Percentiles rank a stretch among this genome's conserved stretches.
phyloP scores from a whole-genome alignment of 768 basidiomycete species.

The Tulasnella sp. region DNA sequence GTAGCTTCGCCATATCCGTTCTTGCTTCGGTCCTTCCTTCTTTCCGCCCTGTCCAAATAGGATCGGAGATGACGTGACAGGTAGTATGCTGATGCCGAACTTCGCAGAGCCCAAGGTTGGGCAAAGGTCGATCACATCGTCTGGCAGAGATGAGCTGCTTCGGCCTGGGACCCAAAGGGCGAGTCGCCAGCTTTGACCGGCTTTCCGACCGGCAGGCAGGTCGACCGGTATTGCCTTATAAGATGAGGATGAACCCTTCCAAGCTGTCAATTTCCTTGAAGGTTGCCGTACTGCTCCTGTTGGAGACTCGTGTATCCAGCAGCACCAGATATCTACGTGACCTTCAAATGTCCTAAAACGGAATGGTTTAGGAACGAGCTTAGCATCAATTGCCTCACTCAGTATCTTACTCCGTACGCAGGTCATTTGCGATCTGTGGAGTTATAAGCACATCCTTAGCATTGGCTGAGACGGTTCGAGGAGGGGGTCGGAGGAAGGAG shows the following conservation, averaged over 20 bases:
- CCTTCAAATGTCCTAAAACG: constrained; percentile 49
- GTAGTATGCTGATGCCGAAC: constrained; percentile 56
- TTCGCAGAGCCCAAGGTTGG: constrained; percentile 51
- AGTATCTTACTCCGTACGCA: constrained; percentile 69
- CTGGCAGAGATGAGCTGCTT: constrained; percentile 45
- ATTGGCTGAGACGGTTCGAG: constrained; percentile 49
- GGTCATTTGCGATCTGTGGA: constrained; percentile 87
- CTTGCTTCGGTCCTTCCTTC: constrained; percentile 58
- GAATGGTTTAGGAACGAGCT: background rate
- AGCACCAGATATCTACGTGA: constrained; percentile 66
- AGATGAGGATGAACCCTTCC: constrained; percentile 59
- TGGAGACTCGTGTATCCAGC: constrained; percentile 54
- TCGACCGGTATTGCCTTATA: constrained; percentile 78
- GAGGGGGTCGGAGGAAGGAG: constrained; percentile 87
- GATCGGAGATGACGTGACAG: constrained; percentile 73
- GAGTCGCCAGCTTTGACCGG: constrained; percentile 68
- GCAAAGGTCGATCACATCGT: constrained; percentile 40
- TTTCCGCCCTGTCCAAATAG: constrained; percentile 38
- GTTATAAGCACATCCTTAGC: constrained; percentile 59
- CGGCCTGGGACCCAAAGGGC: constrained; percentile 48
- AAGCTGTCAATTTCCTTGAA: constrained; percentile 70
- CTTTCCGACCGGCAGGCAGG: constrained; percentile 55
- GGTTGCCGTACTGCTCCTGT: constrained; percentile 35
- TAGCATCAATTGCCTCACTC: background rate
- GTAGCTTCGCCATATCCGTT: constrained; percentile 65